Conservation (phyloP, 306 rosid species). For the Albizia julibrissin region DNA sequence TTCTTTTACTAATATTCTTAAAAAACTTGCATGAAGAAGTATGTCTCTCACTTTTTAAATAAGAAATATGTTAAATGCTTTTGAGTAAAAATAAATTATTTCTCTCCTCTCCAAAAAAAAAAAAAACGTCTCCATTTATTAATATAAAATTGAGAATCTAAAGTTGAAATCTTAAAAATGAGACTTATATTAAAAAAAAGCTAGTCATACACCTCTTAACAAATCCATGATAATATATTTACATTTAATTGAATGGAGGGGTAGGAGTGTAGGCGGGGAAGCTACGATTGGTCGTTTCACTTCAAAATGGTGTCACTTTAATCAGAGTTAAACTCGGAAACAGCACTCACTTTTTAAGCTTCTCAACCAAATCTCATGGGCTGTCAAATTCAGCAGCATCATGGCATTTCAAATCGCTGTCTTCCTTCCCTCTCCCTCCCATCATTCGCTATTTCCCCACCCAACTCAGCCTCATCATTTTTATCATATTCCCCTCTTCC, state of each 20-base stretch:
- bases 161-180: no score
- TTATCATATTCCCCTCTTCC: slow-evolving; percentile 28
- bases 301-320: slow-evolving; percentile 23
- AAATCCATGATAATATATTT: no score
- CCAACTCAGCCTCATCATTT: slow-evolving; percentile 40
- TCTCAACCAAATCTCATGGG: slow-evolving; percentile 23
- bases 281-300: slow-evolving; percentile 39
- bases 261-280: slow-evolving; percentile 1
- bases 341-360: slow-evolving; percentile 18
- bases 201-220: no score
- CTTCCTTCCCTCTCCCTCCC: slow-evolving; percentile 8
- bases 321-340: slow-evolving; percentile 39
- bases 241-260: no score
- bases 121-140: no score
- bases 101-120: no score
- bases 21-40: neutral
- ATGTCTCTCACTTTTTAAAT: no score
- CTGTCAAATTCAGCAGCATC: neutral
- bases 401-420: slow-evolving; percentile 16
- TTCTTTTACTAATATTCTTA: neutral
- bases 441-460: slow-evolving; percentile 44
- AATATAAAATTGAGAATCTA: no score
- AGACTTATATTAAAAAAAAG: no score
- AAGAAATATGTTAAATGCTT: no score
- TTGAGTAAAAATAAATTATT: no score